Percentiles rank a stretch among this genome's conserved stretches.
Evolutionary conservation across 768 basidiomycete species (phyloP).

Genomic region (Leccinum boreale): DNA sequence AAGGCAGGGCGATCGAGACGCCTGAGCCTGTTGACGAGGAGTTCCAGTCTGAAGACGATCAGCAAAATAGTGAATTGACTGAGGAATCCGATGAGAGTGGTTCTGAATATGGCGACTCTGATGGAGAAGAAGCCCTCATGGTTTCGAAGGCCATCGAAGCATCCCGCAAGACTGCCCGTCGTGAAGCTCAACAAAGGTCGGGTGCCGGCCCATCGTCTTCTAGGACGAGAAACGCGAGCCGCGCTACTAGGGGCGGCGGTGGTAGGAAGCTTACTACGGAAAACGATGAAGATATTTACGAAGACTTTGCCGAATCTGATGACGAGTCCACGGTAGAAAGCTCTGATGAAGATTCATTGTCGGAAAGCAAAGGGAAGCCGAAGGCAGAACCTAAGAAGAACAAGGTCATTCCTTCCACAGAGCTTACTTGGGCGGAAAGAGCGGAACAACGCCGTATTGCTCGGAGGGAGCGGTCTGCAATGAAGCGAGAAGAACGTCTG

Average conservation of each 20-base stretch:
- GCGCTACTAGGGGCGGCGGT: conserved; percentile 38
- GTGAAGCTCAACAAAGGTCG: conserved; percentile 26
- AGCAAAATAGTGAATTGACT: conserved; percentile 40
- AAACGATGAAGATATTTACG: conserved; percentile 14
- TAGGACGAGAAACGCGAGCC: conserved; percentile 39
- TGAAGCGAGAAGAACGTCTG: conserved; percentile 46
- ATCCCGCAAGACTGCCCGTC: conserved; percentile 44
- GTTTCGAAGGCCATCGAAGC: conserved; percentile 51
- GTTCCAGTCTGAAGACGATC: conserved; percentile 32
- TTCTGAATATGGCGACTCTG: conserved; percentile 53
- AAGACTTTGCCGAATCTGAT: conserved; percentile 1
- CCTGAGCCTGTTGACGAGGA: conserved; percentile 32
- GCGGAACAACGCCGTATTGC: conserved; percentile 13
- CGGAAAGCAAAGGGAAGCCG: conserved; percentile 34
- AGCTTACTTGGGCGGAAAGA: conserved; percentile 10
- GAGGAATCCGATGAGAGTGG: conserved; percentile 52
- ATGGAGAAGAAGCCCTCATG: conserved; percentile 42
- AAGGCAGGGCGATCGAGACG: conserved; percentile 21
- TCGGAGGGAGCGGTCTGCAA: conserved; percentile 24
- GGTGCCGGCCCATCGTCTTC: conserved; percentile 33
- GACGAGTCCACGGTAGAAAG: conserved; percentile 7
- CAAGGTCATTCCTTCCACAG: conserved; percentile 3
- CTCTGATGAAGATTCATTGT: conserved; percentile 10
- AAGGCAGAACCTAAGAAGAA: conserved; percentile 25
- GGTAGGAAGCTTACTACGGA: conserved; percentile 1